Conservation (phyloP, 2,329 filamentous ascomycete genomes). For the Paecilomyces niveus region DNA sequence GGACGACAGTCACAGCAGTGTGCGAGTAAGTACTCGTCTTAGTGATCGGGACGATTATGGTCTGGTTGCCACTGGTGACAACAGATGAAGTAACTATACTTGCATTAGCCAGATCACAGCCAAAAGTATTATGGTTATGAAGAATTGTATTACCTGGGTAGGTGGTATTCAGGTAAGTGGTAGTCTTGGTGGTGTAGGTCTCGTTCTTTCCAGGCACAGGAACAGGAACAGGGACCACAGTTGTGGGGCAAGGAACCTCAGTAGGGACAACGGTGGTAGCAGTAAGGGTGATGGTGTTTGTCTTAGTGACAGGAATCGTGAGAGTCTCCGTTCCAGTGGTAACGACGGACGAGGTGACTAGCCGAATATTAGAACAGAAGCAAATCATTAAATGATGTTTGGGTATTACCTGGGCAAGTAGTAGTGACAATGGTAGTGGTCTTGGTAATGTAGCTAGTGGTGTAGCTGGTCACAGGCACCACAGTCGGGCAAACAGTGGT, state of each 20-base stretch:
- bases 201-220: neutral
- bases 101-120: neutral
- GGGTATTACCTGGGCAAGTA: neutral
- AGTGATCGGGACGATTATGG: constrained; percentile 8
- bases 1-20: constrained; percentile 6
- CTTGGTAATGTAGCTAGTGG: neutral
- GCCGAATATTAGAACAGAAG: too few species aligned
- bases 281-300: constrained; percentile 3
- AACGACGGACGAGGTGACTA: constrained; percentile 4
- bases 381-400: neutral
- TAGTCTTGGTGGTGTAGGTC: neutral
- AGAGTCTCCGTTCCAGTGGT: constrained; percentile 8
- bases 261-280: constrained; percentile 7
- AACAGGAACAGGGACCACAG: neutral
- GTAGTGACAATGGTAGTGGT: neutral
- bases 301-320: constrained; percentile 7
- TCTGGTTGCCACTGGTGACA: constrained; percentile 6
- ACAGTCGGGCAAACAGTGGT: constrained; percentile 15
- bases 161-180: constrained; percentile 6
- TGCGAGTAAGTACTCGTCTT: neutral
- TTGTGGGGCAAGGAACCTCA: neutral
- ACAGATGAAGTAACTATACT: constrained; percentile 1
- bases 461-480: neutral
- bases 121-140: neutral
- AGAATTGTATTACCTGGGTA: constrained; percentile 11